Evolutionary conservation across 2,329 filamentous ascomycete genomes (phyloP).

Genomic region (Acrodontium crateriforme): DNA sequence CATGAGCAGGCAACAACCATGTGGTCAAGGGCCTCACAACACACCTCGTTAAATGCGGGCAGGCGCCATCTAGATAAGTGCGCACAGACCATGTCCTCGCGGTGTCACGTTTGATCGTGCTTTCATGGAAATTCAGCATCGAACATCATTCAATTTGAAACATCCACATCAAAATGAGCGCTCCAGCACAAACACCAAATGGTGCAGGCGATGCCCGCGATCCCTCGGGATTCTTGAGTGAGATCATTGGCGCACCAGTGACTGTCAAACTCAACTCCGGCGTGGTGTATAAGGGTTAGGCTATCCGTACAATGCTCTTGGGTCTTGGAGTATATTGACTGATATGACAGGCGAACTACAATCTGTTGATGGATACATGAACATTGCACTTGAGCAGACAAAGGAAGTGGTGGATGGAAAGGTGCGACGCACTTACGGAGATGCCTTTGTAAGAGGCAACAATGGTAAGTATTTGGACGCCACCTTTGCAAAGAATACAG

Average conservation of each 20-base stretch:
- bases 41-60: too few relatives aligned
- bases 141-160: too few relatives aligned
- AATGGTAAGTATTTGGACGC: slow-evolving; percentile 59
- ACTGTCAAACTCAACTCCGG: slow-evolving; percentile 98
- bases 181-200: slow-evolving; percentile 32
- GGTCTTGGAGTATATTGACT: not conserved
- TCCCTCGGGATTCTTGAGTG: slow-evolving; percentile 80
- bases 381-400: slow-evolving; percentile 93
- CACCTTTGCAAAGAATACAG: too few relatives aligned
- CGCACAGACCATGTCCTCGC: too few relatives aligned
- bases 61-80: too few relatives aligned
- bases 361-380: slow-evolving; percentile 98
- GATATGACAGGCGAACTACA: slow-evolving; percentile 67
- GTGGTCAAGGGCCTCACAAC: too few relatives aligned
- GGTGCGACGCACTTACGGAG: slow-evolving; percentile 71
- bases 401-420: slow-evolving; percentile 80
- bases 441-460: slow-evolving; percentile 91
- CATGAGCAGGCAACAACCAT: too few relatives aligned
- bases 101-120: too few relatives aligned
- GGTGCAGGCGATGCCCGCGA: slow-evolving; percentile 66
- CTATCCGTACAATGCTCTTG: not conserved
- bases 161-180: slow-evolving; percentile 56
- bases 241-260: slow-evolving; percentile 88
- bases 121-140: too few relatives aligned
- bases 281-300: slow-evolving; percentile 82